Conservation (phyloP, 768 basidiomycete genomes). For the Podaxis pistillaris region DNA sequence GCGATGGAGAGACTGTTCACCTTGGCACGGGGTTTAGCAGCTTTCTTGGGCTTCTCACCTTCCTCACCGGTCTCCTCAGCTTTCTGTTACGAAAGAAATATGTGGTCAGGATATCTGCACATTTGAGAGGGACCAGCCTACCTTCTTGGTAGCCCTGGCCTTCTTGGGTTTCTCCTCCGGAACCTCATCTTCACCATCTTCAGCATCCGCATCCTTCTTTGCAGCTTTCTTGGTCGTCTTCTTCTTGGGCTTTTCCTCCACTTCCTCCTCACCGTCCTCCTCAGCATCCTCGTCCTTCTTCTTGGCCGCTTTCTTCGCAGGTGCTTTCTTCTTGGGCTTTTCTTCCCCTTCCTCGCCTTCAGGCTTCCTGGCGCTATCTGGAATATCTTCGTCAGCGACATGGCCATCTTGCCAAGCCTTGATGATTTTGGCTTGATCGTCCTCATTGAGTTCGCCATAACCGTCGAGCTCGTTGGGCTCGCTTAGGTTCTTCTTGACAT, state of each 20-base stretch:
- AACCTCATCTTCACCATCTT: slow-evolving; percentile 28
- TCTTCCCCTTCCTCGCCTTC: slow-evolving; percentile 47
- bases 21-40: slow-evolving; percentile 26
- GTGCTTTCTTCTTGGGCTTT: slow-evolving; percentile 44
- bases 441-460: slow-evolving; percentile 66
- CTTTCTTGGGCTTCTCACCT: slow-evolving; percentile 32
- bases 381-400: slow-evolving; percentile 84
- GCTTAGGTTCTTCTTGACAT: slow-evolving; percentile 63
- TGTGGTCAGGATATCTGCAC: background rate
- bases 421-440: slow-evolving; percentile 68
- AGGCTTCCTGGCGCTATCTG: slow-evolving; percentile 65
- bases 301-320: slow-evolving; percentile 26
- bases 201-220: slow-evolving; percentile 24
- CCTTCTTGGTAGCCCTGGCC: slow-evolving; percentile 32
- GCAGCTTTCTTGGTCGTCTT: slow-evolving; percentile 28
- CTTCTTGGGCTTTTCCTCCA: slow-evolving; percentile 46
- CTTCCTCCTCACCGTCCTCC: slow-evolving; percentile 22
- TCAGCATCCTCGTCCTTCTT: slow-evolving; percentile 26
- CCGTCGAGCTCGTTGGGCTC: slow-evolving; percentile 78
- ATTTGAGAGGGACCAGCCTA: slow-evolving; percentile 17
- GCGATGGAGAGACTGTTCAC: slow-evolving; percentile 2
- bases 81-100: slow-evolving; percentile 14
- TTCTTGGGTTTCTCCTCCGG: slow-evolving; percentile 52
- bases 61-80: slow-evolving; percentile 19
- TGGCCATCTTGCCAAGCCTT: slow-evolving; percentile 76